Evolutionary conservation across 208 protist genomes (phyloP).

Genomic region (Naegleria gruberi): DNA sequence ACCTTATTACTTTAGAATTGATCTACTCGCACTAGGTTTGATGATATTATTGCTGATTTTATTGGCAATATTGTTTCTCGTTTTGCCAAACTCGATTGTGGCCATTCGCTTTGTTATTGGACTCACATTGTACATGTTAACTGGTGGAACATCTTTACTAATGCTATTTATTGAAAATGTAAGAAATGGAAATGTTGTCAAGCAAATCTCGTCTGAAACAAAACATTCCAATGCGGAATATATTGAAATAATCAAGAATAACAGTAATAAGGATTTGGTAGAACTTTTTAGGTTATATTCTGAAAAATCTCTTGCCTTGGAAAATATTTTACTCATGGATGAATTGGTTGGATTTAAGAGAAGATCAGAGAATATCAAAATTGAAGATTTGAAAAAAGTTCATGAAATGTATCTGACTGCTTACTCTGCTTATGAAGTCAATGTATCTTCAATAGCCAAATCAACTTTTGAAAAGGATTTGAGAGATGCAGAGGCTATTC

Average conservation of each 20-base stretch:
- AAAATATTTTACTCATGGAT: neutral
- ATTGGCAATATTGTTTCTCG: neutral
- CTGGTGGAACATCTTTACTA: neutral
- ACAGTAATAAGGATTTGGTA: neutral
- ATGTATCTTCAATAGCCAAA: neutral
- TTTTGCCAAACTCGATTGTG: neutral
- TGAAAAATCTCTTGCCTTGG: neutral
- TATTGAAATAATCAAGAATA: neutral
- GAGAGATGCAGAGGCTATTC: too few species aligned
- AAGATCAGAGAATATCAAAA: neutral
- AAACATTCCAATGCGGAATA: too few species aligned
- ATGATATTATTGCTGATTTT: neutral
- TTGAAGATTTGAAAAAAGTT: neutral
- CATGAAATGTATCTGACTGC: neutral
- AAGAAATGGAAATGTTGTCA: neutral
- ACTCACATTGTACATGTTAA: neutral
- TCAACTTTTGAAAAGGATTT: too few species aligned
- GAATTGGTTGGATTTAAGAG: neutral
- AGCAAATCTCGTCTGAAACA: too few species aligned
- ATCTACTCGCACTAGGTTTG: neutral
- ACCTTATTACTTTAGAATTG: neutral
- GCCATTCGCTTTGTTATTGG: neutral
- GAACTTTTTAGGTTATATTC: neutral
- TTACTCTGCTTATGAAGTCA: neutral
- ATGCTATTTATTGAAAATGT: neutral